Conservation (phyloP, 352 stramenopile genomes). For the Pythium oligandrum region DNA sequence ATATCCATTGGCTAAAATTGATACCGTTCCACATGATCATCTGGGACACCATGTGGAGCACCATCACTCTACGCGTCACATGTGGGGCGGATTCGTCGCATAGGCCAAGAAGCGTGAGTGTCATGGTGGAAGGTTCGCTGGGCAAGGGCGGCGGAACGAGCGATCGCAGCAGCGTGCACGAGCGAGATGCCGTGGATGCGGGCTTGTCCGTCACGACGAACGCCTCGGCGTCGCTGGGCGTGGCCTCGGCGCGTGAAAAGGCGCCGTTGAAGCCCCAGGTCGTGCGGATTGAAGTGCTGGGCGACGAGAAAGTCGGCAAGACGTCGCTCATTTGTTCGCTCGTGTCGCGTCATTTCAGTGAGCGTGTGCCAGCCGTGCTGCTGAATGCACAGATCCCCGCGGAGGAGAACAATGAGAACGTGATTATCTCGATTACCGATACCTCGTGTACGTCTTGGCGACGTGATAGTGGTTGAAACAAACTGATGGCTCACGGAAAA, state of each 20-base stretch:
- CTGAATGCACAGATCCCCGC: constrained; percentile 87
- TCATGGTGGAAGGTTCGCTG: too few species aligned
- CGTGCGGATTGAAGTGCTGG: constrained; percentile 85
- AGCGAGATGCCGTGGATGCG: too few species aligned
- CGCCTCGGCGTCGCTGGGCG: constrained; percentile 5
- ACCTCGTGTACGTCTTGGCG: constrained; percentile 56
- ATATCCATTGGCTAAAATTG: too few species aligned
- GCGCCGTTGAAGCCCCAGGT: constrained; percentile 69
- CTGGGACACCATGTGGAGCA: constrained; percentile 5
- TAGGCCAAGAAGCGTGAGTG: too few species aligned
- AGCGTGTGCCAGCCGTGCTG: constrained; percentile 82
- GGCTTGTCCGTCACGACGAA: constrained; percentile 16
- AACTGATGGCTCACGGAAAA: too few species aligned
- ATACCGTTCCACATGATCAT: neutral
- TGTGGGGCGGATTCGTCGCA: neutral
- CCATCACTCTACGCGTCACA: constrained; percentile 2
- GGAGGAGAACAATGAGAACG: constrained; percentile 87
- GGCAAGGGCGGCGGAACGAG: too few species aligned
- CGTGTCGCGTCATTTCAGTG: constrained; percentile 84
- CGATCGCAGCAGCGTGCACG: too few species aligned
- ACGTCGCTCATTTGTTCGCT: constrained; percentile 90
- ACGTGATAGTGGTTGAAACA: neutral
- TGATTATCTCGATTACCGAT: constrained; percentile 88
- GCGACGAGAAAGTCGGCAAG: constrained; percentile 89
- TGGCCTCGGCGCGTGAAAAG: constrained; percentile 29